Base-by-base conservation (phyloP, 2,329 filamentous ascomycete genomes). In the Phoma sp. region DNA sequence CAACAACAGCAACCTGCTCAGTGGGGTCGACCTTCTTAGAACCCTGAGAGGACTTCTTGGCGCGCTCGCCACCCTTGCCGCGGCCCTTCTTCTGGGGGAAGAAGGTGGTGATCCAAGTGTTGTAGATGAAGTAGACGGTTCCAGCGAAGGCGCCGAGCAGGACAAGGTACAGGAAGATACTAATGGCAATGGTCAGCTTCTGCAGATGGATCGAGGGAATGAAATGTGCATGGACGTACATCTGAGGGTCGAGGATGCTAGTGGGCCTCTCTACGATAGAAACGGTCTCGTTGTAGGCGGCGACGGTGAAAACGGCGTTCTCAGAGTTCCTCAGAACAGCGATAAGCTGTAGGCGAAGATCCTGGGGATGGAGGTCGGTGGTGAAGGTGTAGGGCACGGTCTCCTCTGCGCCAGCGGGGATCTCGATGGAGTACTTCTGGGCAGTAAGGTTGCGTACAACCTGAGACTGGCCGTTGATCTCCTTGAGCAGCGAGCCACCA, bases 141-240 rank as follows among this genome's bases (percentile, higher is more conserved):
- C 90, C 92, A 63, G 80, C 86, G 75, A 96, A 96, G 61, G 84
- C 85, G 59, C 84, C 88, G 49, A 88, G 82, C 68, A 99, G 89
- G 82, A 98, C 88, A 74, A 96, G 83, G 83, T 98, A 98, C 61
- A 99, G 87, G 87, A 99, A 99, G 80, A 98, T 92, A 74, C 95
- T 98, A 31, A 15, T 13, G 12, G 8, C 29, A 31, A 31, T 10
- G 12, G 29, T 31, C 29, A 31, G 29, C 6, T 10, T 13, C 29
- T 31, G 12, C 4, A 31, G 15, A 13, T 31, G 6, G 10, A 13
- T 13, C 12, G 12, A 31, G 12, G 4, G 10, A 6, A 12, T 31
- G 10, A 8, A 2, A 13, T 31, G 5, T 13, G 37, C 51, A 51
- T 43, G 29, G 52, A 78, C 88, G 78, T 83, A 98, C 94, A 97